phyloP scores from a whole-genome alignment of 305 asterid species.

The Fraxinus sp. region DNA sequence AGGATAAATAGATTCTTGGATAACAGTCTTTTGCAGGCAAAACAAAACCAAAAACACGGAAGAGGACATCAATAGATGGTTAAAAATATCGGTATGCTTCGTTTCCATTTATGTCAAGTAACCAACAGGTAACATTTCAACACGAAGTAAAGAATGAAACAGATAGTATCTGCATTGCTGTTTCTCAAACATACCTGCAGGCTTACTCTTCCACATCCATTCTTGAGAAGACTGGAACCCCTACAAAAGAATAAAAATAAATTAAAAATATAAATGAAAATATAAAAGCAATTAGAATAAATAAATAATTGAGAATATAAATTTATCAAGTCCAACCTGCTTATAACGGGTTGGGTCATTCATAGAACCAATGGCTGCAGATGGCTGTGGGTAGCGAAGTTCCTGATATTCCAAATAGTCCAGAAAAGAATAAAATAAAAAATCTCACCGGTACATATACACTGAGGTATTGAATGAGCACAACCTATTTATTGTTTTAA shows the following conservation, averaged over 20 bases:
- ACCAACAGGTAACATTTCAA: neutral
- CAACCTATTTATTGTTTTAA: neutral
- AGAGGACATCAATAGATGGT: neutral
- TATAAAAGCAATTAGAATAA: neutral
- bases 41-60: neutral
- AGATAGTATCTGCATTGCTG: neutral
- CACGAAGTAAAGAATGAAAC: neutral
- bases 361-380: slow-evolving; percentile 41
- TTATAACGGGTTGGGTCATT: slow-evolving; percentile 54
- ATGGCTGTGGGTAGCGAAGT: slow-evolving; percentile 44
- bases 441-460: neutral
- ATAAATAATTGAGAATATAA: slow-evolving; percentile 9
- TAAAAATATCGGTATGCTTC: neutral
- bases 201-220: slow-evolving; percentile 44
- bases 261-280: neutral
- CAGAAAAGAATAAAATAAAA: neutral
- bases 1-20: neutral
- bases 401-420: slow-evolving; percentile 42
- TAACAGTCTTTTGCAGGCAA: neutral
- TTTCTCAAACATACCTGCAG: slow-evolving; percentile 27
- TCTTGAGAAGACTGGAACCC: slow-evolving; percentile 29
- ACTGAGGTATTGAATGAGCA: neutral
- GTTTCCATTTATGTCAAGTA: neutral
- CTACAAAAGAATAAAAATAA: slow-evolving; percentile 27
- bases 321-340: slow-evolving; percentile 46